Conservation (phyloP, 2,329 filamentous ascomycete genomes). For the Colletotrichum euphorbiae region DNA sequence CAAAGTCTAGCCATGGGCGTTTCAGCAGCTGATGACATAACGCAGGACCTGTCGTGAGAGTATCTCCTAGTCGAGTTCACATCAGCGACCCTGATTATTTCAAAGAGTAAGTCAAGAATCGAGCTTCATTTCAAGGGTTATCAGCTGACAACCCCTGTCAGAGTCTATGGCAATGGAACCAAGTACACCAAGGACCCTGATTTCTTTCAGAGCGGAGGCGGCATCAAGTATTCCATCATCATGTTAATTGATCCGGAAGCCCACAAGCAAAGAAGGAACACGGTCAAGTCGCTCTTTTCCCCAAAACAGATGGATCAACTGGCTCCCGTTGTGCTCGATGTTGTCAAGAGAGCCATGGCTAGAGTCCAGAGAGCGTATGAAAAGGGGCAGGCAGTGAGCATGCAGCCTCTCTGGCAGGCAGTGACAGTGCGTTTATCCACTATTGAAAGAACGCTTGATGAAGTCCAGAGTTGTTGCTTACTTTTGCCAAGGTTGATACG, state of each 20-base stretch:
- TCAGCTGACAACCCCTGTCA: neutral
- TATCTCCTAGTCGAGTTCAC: slow-evolving; percentile 17
- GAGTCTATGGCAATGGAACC: slow-evolving; percentile 12
- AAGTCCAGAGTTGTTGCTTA: too few relatives aligned
- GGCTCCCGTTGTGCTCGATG: slow-evolving; percentile 1
- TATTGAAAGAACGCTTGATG: neutral
- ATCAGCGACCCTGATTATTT: slow-evolving; percentile 12
- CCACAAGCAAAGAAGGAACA: slow-evolving; percentile 14
- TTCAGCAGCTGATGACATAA: neutral
- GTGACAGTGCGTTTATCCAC: neutral
- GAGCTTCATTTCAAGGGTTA: neutral
- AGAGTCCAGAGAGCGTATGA: neutral
- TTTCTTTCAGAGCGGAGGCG: slow-evolving; percentile 22
- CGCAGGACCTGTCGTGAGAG: slow-evolving; percentile 14
- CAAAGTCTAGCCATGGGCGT: neutral
- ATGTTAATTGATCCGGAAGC: slow-evolving; percentile 27
- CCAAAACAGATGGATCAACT: slow-evolving; percentile 16
- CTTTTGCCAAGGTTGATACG: neutral
- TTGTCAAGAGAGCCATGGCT: slow-evolving; percentile 11
- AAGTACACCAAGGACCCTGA: slow-evolving; percentile 23
- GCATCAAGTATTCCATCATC: slow-evolving; percentile 29
- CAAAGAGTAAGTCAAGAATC: slow-evolving; percentile 1
- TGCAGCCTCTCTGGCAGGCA: slow-evolving; percentile 8
- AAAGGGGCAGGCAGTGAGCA: neutral
- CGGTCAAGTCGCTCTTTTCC: slow-evolving; percentile 16